Conservation (phyloP, 2,329 filamentous ascomycete species). For the Trichoderma brevicompactum region DNA sequence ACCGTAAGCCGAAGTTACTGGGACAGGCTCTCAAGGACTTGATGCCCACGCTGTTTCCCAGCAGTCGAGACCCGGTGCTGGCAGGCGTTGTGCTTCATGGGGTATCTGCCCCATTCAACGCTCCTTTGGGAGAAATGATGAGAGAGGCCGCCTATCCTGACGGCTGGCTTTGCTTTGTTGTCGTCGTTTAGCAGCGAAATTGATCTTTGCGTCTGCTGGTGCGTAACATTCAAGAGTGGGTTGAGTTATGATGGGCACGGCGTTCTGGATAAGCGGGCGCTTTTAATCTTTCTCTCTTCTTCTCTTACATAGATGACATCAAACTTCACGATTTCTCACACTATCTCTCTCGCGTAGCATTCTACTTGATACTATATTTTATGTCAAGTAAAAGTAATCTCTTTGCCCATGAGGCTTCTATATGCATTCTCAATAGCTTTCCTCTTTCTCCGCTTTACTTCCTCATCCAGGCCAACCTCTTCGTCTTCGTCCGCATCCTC, state of each 20-base stretch:
- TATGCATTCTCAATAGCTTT: slow-evolving; percentile 82
- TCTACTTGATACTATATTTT: too few relatives aligned
- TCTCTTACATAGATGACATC: background rate
- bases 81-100: slow-evolving; percentile 88
- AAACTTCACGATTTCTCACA: background rate
- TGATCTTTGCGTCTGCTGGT: background rate
- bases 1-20: slow-evolving; percentile 56
- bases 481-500: slow-evolving; percentile 55
- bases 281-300: background rate
- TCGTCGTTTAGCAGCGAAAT: slow-evolving; percentile 65
- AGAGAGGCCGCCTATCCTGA: slow-evolving; percentile 85
- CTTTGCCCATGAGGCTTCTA: slow-evolving; percentile 71
- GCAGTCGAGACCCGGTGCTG: slow-evolving; percentile 78
- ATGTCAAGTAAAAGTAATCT: slow-evolving; percentile 66
- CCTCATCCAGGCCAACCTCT: slow-evolving; percentile 48
- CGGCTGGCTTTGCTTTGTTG: slow-evolving; percentile 84
- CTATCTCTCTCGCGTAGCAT: background rate
- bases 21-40: slow-evolving; percentile 76
- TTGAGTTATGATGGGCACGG: background rate
- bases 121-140: slow-evolving; percentile 81
- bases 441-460: slow-evolving; percentile 65
- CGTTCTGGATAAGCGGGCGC: slow-evolving; percentile 7
- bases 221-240: background rate
- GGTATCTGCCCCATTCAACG: slow-evolving; percentile 76
- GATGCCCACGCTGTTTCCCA: slow-evolving; percentile 84